Evolutionary conservation across 345 rosid genomes (phyloP).

Genomic region (Moricandia moricandioides): DNA sequence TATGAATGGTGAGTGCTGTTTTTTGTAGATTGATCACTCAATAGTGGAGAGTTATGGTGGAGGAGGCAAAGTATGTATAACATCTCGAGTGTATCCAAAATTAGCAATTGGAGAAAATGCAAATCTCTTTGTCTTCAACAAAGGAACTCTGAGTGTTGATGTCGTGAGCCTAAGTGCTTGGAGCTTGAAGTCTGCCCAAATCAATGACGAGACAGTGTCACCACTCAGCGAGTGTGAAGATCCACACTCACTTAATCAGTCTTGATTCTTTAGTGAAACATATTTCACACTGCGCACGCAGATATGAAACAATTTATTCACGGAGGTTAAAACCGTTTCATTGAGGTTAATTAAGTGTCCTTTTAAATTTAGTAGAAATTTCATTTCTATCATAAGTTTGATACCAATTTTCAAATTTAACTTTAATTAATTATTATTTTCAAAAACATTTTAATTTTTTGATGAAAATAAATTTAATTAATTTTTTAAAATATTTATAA

Average conservation of each 20-base stretch:
- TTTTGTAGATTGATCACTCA: slow-evolving; percentile 48
- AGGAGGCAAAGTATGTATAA: slow-evolving; percentile 49
- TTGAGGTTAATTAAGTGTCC: not conserved
- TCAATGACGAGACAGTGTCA: slow-evolving; percentile 14
- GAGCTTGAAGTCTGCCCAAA: slow-evolving; percentile 43
- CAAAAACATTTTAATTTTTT: no score
- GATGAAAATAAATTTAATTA: no score
- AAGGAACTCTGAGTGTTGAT: slow-evolving; percentile 38
- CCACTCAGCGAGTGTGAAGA: not conserved
- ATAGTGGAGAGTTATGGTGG: slow-evolving; percentile 63
- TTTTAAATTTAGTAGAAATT: not conserved
- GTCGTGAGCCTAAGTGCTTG: slow-evolving; percentile 38
- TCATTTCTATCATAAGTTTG: no score
- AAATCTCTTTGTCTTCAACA: slow-evolving; percentile 40
- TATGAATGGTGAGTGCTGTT: not conserved
- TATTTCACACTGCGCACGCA: not conserved
- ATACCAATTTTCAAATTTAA: no score
- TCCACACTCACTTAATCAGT: slow-evolving; percentile 11
- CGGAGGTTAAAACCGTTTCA: not conserved
- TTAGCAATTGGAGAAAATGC: slow-evolving; percentile 39
- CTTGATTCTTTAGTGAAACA: slow-evolving; percentile 6
- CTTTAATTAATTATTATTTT: no score
- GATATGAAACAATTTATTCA: not conserved
- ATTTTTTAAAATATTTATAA: no score
- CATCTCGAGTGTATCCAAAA: slow-evolving; percentile 58